Percentiles rank a stretch among this genome's conserved stretches.
Evolutionary conservation across 495 filamentous ascomycete species (phyloP).

Genomic region (Aspergillus sclerotiicarbonarius): DNA sequence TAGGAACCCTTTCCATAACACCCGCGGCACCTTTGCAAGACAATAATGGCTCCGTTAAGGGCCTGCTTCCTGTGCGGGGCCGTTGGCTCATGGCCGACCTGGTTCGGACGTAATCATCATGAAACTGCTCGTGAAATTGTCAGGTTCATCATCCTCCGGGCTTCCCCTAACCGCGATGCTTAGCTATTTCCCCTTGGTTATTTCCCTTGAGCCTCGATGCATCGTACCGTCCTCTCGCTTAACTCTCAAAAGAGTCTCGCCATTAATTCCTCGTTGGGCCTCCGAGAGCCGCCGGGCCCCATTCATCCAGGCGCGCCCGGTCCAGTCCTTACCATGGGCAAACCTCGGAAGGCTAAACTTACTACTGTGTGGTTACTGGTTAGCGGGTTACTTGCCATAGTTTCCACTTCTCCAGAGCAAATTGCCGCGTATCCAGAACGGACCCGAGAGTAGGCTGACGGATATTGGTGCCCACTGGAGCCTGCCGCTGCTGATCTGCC

Average conservation of each 20-base stretch:
- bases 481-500: not conserved
- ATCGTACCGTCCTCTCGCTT: constrained; percentile 1
- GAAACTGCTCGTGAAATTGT: not conserved
- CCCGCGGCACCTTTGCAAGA: not conserved
- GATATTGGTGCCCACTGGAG: not conserved
- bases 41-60: not conserved
- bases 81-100: not conserved
- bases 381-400: not conserved
- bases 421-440: constrained; percentile 1
- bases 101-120: not conserved
- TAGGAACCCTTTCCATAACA: not conserved
- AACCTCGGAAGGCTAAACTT: not conserved
- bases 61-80: not conserved
- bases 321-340: constrained; percentile 1
- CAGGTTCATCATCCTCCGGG: not conserved
- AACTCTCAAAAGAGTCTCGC: not conserved
- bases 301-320: not conserved
- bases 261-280: not conserved
- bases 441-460: not conserved
- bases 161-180: not conserved
- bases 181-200: not conserved
- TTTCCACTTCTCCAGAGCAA: constrained; percentile 6
- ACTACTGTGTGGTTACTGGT: not conserved
- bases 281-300: not conserved
- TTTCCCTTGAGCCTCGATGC: not conserved